Percentiles rank a stretch among this genome's conserved stretches.
These are phyloP conservation scores for Scheffersomyces ergatensis DNA, from an alignment of 805 yeast genomes.

Conservation along the genomic window DNA sequence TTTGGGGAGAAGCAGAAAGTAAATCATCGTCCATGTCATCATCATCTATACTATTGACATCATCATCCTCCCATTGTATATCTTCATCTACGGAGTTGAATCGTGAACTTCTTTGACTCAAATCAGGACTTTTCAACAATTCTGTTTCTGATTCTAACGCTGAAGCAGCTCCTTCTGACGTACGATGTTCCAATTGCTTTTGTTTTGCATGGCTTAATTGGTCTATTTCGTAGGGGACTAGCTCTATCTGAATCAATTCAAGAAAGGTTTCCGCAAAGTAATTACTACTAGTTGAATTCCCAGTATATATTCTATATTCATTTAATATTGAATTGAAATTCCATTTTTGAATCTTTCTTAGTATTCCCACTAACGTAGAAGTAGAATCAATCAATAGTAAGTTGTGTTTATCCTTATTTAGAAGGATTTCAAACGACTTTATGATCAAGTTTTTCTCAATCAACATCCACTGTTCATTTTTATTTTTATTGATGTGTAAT, in stretches of 20 bases:
- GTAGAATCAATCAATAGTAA: conserved; percentile 76
- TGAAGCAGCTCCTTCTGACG: not conserved
- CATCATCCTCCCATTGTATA: conserved; percentile 20
- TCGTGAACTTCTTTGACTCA: conserved; percentile 1
- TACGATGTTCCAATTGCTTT: conserved; percentile 4
- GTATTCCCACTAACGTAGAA: conserved; percentile 73
- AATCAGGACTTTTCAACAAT: conserved; percentile 1
- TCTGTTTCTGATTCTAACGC: not conserved
- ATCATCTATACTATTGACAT: conserved; percentile 29
- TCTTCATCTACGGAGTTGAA: conserved; percentile 12
- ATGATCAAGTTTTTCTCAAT: conserved; percentile 64
- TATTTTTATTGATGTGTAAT: conserved; percentile 20
- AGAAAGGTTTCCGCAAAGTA: conserved; percentile 80
- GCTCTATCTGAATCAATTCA: conserved; percentile 63
- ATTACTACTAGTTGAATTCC: conserved; percentile 56
- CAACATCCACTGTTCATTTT: conserved; percentile 70
- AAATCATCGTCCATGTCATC: conserved; percentile 44
- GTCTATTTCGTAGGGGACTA: conserved; percentile 41
- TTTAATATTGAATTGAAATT: conserved; percentile 77
- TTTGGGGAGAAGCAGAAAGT: conserved; percentile 65
- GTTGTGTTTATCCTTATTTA: conserved; percentile 66
- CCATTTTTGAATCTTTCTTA: conserved; percentile 87
- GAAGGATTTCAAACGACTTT: conserved; percentile 61
- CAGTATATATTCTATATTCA: conserved; percentile 73
- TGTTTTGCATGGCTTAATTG: conserved; percentile 14